phyloP scores from a whole-genome alignment of 768 basidiomycete species.

The Hemileccinum impolitum region DNA sequence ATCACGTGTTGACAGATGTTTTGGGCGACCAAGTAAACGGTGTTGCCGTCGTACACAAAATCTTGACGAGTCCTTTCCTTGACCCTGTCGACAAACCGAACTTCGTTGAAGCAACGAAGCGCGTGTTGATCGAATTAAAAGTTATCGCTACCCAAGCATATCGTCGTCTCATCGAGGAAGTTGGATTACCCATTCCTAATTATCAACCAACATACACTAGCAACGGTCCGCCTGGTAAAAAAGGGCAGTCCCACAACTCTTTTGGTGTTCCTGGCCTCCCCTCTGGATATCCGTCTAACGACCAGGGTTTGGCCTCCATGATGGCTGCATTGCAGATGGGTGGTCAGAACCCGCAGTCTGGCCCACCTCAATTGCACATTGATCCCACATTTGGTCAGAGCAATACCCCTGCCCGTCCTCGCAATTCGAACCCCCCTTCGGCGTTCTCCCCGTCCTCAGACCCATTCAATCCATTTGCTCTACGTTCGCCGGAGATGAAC shows the following conservation, averaged over 20 bases:
- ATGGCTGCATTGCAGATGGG: constrained; percentile 93
- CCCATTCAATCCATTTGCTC: constrained; percentile 56
- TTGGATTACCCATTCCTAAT: constrained; percentile 86
- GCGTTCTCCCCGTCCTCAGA: constrained; percentile 52
- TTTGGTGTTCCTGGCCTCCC: constrained; percentile 75
- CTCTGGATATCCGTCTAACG: constrained; percentile 75
- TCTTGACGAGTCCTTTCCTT: constrained; percentile 83
- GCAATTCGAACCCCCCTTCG: constrained; percentile 40
- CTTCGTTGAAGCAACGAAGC: constrained; percentile 84
- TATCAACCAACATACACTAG: constrained; percentile 75
- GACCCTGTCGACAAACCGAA: constrained; percentile 63
- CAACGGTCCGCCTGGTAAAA: constrained; percentile 58
- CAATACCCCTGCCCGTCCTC: constrained; percentile 44
- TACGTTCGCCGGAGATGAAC: constrained; percentile 46
- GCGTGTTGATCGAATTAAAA: constrained; percentile 86
- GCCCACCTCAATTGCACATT: constrained; percentile 67
- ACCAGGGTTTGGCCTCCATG: constrained; percentile 86
- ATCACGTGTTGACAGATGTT: constrained; percentile 91
- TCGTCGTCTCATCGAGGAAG: constrained; percentile 89
- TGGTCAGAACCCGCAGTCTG: constrained; percentile 80
- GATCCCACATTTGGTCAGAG: constrained; percentile 57
- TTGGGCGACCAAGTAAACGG: constrained; percentile 96
- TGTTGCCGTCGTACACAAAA: constrained; percentile 89
- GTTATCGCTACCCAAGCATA: constrained; percentile 95
- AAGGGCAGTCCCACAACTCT: constrained; percentile 49